Conservation (phyloP, 2,329 filamentous ascomycete genomes). For the Rutstroemia sydowiana region DNA sequence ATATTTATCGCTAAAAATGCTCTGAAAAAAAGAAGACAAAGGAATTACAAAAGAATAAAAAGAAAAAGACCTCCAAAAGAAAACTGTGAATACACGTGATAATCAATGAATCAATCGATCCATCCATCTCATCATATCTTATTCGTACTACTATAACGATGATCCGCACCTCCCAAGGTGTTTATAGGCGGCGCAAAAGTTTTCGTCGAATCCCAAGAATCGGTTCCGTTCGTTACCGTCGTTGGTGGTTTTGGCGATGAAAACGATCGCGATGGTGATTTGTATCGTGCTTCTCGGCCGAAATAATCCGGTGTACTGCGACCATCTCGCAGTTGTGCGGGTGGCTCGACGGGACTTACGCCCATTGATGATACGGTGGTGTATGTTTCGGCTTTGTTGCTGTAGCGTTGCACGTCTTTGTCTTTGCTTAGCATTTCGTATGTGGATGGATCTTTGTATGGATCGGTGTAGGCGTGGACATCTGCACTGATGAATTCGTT, state of each 20-base stretch:
- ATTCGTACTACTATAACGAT: constrained; percentile 26
- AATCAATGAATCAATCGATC: no score
- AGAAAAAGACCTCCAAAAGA: no score
- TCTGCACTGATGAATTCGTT: constrained; percentile 88
- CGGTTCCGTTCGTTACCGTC: no score
- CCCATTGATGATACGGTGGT: constrained; percentile 9
- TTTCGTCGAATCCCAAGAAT: constrained; percentile 20
- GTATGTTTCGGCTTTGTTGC: constrained; percentile 26
- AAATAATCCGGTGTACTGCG: constrained; percentile 33
- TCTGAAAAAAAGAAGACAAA: no score
- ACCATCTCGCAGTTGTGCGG: constrained; percentile 17
- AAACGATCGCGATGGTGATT: constrained; percentile 40
- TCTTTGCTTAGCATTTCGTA: constrained; percentile 68
- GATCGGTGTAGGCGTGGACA: constrained; percentile 53
- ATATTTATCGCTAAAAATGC: no score
- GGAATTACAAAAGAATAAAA: no score
- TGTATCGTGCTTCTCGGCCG: constrained; percentile 38
- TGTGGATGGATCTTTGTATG: constrained; percentile 57
- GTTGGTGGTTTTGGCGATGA: constrained; percentile 38
- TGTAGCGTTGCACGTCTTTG: constrained; percentile 25
- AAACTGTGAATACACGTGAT: no score
- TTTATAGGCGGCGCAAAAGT: constrained; percentile 21
- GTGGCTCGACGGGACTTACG: constrained; percentile 23
- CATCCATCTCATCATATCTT: constrained; percentile 21
- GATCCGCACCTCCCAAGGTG: constrained; percentile 4